phyloP scores from a whole-genome alignment of 257 asterid genomes.

The Solanum acaule region DNA sequence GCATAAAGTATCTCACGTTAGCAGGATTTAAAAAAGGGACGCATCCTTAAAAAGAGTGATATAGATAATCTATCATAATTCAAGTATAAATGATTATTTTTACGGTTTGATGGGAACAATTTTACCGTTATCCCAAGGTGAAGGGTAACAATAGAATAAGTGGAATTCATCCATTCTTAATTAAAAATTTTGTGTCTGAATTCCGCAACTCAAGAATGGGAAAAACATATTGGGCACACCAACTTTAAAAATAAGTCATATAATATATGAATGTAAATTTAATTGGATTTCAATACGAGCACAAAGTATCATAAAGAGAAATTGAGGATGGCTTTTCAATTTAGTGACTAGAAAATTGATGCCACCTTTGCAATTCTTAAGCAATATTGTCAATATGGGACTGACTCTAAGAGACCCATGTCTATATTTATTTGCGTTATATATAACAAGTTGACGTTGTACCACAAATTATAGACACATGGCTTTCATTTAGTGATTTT shows the following conservation, averaged over 20 bases:
- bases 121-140: neutral
- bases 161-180: neutral
- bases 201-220: fast-evolving
- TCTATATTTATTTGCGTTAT: neutral
- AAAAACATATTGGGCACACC: too few relatives aligned
- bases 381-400: neutral
- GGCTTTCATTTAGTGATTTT: neutral
- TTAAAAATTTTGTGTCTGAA: too few relatives aligned
- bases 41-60: neutral
- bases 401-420: neutral
- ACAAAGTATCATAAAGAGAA: too few relatives aligned
- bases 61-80: neutral
- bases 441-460: neutral
- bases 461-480: neutral
- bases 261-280: too few relatives aligned
- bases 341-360: neutral
- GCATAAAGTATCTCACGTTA: neutral
- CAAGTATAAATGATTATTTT: neutral
- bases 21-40: neutral
- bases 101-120: neutral
- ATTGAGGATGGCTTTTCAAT: neutral
- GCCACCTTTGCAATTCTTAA: neutral
- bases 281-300: too few relatives aligned
- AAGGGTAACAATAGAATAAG: too few relatives aligned
- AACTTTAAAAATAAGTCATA: too few relatives aligned